phyloP scores from a whole-genome alignment of 2,329 filamentous ascomycete species.

The Calonectria pauciramosa region DNA sequence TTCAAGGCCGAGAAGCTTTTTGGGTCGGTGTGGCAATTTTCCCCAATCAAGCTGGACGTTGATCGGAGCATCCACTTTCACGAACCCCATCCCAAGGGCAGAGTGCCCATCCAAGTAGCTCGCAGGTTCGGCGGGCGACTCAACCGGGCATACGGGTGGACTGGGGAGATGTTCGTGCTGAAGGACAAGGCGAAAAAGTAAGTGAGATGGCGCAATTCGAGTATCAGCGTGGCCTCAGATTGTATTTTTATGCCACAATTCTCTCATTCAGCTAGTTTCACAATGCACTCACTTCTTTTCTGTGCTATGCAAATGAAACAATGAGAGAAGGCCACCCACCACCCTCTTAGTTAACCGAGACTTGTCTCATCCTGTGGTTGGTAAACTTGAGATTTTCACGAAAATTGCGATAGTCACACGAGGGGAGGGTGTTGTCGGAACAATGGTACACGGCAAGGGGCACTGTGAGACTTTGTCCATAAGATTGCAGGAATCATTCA shows the following conservation, averaged over 20 bases:
- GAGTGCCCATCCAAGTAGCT: slow-evolving; percentile 3
- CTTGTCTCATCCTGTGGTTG: neutral
- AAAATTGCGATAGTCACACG: neutral
- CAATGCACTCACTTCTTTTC: neutral
- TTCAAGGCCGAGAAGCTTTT: slow-evolving; percentile 70
- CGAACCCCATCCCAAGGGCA: slow-evolving; percentile 3
- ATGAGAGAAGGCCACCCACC: slow-evolving; percentile 24
- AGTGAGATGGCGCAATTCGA: no score
- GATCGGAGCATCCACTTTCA: slow-evolving; percentile 4
- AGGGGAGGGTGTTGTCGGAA: neutral
- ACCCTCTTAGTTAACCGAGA: slow-evolving; percentile 38
- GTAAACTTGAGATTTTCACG: neutral
- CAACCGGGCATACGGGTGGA: neutral
- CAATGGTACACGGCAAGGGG: neutral
- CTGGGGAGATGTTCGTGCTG: neutral
- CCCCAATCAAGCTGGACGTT: slow-evolving; percentile 43
- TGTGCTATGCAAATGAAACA: no score
- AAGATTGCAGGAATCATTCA: neutral
- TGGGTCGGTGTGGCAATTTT: slow-evolving; percentile 73
- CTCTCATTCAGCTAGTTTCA: neutral
- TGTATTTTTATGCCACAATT: neutral
- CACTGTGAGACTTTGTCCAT: neutral
- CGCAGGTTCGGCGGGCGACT: neutral
- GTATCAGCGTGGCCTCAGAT: neutral
- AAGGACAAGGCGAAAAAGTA: neutral